These are phyloP conservation scores for Penicillium coffeae DNA, from an alignment of 495 filamentous ascomycete genomes.

Conservation along the genomic window DNA sequence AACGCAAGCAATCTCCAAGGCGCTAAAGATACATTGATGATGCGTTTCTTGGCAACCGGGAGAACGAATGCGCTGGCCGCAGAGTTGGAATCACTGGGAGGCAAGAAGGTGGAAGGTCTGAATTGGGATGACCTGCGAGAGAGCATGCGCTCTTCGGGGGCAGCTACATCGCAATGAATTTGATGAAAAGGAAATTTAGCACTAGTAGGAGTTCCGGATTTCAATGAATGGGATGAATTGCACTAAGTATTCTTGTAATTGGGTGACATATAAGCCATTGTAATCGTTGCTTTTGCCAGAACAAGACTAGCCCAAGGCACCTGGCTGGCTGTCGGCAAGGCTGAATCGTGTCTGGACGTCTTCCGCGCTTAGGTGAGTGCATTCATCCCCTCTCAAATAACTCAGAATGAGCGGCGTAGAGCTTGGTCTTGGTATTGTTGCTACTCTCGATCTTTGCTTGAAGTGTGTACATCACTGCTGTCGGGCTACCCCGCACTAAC, in stretches of 20 bases:
- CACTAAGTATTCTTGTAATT: neutral
- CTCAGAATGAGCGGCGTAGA: neutral
- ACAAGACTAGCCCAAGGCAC: too few species aligned
- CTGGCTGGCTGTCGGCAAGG: neutral
- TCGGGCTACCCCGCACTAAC: neutral
- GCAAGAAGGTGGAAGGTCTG: conserved; percentile 48
- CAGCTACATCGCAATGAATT: conserved; percentile 8
- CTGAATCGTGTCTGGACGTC: too few species aligned
- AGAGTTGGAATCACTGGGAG: conserved; percentile 39
- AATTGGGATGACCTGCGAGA: conserved; percentile 50
- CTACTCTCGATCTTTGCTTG: neutral
- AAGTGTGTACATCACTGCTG: neutral
- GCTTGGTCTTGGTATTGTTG: neutral
- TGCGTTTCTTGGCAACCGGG: conserved; percentile 61
- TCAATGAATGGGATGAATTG: neutral
- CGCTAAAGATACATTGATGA: conserved; percentile 64
- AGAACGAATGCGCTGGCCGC: conserved; percentile 33
- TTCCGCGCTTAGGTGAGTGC: too few species aligned
- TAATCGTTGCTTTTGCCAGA: too few species aligned
- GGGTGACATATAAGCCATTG: too few species aligned
- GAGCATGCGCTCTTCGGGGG: conserved; percentile 25
- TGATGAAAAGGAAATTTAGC: neutral
- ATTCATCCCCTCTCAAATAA: too few species aligned
- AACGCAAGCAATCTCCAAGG: conserved; percentile 57
- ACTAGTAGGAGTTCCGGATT: conserved; percentile 9